Conservation (phyloP, 176 grass and related monocot genomes). For the Otatea glauca region DNA sequence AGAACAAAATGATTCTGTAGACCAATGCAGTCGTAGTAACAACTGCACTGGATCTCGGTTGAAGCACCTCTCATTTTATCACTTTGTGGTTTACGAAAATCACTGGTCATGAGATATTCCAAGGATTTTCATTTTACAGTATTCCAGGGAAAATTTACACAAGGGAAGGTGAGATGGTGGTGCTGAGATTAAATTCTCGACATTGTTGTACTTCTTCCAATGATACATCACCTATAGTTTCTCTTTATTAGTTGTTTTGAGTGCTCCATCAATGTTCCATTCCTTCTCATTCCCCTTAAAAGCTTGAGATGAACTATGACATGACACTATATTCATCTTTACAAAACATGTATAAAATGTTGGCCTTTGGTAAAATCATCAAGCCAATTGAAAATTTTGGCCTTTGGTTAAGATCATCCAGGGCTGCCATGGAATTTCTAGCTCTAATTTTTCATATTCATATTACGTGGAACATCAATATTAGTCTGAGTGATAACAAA, state of each 20-base stretch:
- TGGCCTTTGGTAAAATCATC: neutral
- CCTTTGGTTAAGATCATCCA: neutral
- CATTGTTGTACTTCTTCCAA: neutral
- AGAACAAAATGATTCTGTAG: constrained; percentile 3
- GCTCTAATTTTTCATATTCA: constrained; percentile 11
- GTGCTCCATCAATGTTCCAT: neutral
- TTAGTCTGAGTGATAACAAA: neutral
- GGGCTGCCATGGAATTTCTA: neutral
- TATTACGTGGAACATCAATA: neutral
- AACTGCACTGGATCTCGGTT: too few relatives aligned
- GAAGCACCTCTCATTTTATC: neutral
- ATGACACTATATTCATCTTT: neutral
- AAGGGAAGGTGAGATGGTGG: neutral
- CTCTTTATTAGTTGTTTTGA: neutral
- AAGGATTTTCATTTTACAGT: neutral
- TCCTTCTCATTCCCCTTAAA: neutral
- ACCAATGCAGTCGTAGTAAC: neutral
- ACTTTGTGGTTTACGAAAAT: neutral
- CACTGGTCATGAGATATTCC: neutral
- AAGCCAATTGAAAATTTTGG: neutral
- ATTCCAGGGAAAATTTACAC: neutral
- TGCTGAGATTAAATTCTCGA: neutral
- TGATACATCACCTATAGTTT: constrained; percentile 14
- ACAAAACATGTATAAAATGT: neutral
- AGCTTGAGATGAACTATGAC: neutral